Evolutionary conservation across 148 eudicot species (phyloP).

Genomic region (Rhododendron ovatum): DNA sequence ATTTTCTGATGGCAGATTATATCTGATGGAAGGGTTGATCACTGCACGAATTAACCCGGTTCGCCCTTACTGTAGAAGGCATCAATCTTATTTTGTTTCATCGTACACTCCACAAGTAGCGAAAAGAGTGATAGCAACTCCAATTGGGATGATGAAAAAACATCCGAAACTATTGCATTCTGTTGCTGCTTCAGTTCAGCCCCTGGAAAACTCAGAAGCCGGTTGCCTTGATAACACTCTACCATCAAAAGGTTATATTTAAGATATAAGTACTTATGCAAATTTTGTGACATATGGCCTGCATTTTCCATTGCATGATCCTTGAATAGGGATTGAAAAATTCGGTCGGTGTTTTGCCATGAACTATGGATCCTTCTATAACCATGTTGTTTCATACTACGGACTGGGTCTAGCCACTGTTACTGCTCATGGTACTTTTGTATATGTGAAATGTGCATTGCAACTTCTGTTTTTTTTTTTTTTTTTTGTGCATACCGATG

Average conservation of each 20-base stretch:
- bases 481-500: too few species aligned
- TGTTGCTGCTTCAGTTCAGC: slow-evolving; percentile 49
- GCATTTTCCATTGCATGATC: background rate
- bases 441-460: background rate
- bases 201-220: slow-evolving; percentile 38
- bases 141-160: slow-evolving; percentile 33
- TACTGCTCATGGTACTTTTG: background rate
- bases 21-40: slow-evolving; percentile 68
- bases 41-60: slow-evolving; percentile 31
- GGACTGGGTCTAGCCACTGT: background rate
- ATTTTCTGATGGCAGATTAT: slow-evolving; percentile 20
- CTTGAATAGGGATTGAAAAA: background rate
- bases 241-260: slow-evolving; percentile 70
- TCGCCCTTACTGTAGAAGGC: slow-evolving; percentile 20
- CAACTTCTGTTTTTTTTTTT: background rate
- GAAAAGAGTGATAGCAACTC: slow-evolving; percentile 23
- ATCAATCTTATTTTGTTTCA: slow-evolving; percentile 22
- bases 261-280: background rate
- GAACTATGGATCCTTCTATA: background rate
- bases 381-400: background rate
- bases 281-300: background rate
- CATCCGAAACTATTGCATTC: slow-evolving; percentile 33
- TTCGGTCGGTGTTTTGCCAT: background rate
- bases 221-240: slow-evolving; percentile 57
- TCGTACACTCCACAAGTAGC: slow-evolving; percentile 18